Evolutionary conservation across 768 basidiomycete species (phyloP).

Genomic region (Tephrocybe sp.): DNA sequence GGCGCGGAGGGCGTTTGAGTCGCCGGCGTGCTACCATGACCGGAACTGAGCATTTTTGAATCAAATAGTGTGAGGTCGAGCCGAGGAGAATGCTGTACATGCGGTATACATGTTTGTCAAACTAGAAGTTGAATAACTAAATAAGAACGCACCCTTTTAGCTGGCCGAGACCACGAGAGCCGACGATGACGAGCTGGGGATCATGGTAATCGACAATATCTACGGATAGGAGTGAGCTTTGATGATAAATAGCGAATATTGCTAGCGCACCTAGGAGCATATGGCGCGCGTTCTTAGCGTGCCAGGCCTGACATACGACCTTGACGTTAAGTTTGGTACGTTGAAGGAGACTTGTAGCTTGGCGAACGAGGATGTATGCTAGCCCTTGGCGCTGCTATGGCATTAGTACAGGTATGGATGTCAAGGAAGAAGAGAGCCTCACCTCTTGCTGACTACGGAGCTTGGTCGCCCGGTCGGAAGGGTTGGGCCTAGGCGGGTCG

Average conservation of each 20-base stretch:
- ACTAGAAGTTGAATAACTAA: neutral
- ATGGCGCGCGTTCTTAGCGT: conserved; percentile 91
- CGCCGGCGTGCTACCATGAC: conserved; percentile 95
- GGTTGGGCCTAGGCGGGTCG: conserved; percentile 66
- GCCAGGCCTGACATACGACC: conserved; percentile 92
- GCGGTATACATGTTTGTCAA: neutral
- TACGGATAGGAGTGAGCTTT: conserved; percentile 14
- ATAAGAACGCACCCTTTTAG: conserved; percentile 71
- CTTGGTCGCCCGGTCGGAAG: conserved; percentile 74
- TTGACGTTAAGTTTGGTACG: conserved; percentile 86
- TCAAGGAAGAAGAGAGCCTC: conserved; percentile 13
- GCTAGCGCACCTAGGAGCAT: conserved; percentile 69
- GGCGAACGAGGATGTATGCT: conserved; percentile 85
- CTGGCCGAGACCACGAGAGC: conserved; percentile 86
- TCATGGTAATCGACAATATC: conserved; percentile 86
- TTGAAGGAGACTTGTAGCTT: conserved; percentile 86
- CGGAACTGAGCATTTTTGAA: conserved; percentile 92
- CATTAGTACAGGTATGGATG: conserved; percentile 1
- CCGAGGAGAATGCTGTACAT: conserved; percentile 78
- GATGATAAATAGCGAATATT: neutral
- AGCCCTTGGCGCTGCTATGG: conserved; percentile 74
- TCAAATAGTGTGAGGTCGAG: conserved; percentile 92
- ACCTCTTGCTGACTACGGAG: conserved; percentile 92
- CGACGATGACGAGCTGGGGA: conserved; percentile 92
- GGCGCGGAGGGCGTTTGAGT: conserved; percentile 82